Percentiles rank a stretch among this genome's conserved stretches.
Evolutionary conservation across 345 rosid genomes (phyloP).

Genomic region (Corchorus olitorius): DNA sequence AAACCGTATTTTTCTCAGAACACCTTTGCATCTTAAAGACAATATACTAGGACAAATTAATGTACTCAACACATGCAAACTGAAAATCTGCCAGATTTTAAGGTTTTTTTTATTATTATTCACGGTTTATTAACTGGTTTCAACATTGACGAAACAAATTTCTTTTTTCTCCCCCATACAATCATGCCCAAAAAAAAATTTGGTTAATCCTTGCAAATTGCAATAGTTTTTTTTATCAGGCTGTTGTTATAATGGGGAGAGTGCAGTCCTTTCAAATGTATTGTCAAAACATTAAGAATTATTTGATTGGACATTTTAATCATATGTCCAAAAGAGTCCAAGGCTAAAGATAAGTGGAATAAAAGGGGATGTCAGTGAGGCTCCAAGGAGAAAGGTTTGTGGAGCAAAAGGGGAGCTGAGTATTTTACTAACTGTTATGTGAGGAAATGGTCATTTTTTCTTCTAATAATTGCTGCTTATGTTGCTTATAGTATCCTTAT

Average conservation of each 20-base stretch:
- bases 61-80: too few species aligned
- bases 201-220: too few species aligned
- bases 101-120: not conserved
- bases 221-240: not conserved
- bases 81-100: slow-evolving; percentile 10
- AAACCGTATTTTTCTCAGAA: not conserved
- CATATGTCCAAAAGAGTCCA: too few species aligned
- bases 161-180: not conserved
- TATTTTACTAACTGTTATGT: too few species aligned
- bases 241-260: not conserved
- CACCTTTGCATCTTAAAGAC: not conserved
- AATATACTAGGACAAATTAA: not conserved
- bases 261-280: slow-evolving; percentile 11
- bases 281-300: not conserved
- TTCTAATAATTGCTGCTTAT: too few species aligned
- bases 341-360: too few species aligned
- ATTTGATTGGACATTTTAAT: slow-evolving; percentile 23
- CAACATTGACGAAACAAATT: not conserved
- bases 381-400: too few species aligned
- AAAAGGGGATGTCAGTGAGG: too few species aligned
- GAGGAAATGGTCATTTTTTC: too few species aligned
- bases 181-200: not conserved
- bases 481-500: too few species aligned
- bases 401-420: too few species aligned
- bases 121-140: not conserved